Conservation (phyloP, 495 filamentous ascomycete genomes). For the Letharia columbiana region DNA sequence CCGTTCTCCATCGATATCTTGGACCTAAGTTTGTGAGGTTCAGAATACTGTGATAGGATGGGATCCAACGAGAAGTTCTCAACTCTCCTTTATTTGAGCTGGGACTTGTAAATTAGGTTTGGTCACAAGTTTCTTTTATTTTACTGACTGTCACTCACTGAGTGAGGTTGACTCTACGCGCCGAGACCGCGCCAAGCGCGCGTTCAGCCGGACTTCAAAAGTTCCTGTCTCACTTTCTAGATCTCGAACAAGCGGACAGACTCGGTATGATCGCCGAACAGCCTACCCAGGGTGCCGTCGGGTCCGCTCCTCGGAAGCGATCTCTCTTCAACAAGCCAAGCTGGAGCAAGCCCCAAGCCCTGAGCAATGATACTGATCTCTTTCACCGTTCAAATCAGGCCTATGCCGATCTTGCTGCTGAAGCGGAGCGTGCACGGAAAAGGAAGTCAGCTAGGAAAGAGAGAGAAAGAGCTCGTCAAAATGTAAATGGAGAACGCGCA, state of each 20-base stretch:
- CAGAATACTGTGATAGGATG: background rate
- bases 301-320: conserved; percentile 37
- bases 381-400: conserved; percentile 60
- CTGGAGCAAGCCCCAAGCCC: conserved; percentile 39
- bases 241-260: background rate
- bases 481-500: conserved; percentile 14
- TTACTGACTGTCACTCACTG: background rate
- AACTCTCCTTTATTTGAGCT: background rate
- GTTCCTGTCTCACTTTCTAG: no score
- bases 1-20: conserved; percentile 62
- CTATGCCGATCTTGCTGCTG: conserved; percentile 51
- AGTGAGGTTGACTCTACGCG: background rate
- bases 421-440: conserved; percentile 37
- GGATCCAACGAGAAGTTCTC: background rate
- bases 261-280: conserved; percentile 13
- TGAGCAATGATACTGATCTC: conserved; percentile 46
- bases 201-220: background rate
- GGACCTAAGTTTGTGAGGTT: background rate
- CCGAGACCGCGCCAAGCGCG: background rate
- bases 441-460: conserved; percentile 30
- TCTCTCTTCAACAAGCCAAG: conserved; percentile 62
- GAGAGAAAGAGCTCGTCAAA: conserved; percentile 30
- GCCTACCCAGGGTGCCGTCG: conserved; percentile 4
- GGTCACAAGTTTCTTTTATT: background rate
- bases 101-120: background rate